Conservation (phyloP, 805 yeast genomes). For the Candida hungchunana region DNA sequence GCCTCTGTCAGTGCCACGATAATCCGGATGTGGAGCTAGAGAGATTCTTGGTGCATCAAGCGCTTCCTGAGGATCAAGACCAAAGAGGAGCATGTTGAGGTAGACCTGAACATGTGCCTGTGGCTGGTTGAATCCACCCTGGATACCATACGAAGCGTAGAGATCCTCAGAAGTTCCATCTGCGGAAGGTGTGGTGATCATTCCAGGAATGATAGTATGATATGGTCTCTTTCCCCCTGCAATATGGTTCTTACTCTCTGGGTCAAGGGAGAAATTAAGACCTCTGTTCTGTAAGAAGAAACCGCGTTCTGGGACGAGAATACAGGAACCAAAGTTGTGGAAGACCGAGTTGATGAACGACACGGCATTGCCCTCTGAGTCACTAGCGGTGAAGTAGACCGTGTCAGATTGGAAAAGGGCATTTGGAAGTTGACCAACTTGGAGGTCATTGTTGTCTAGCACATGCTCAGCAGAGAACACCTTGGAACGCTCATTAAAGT, state of each 20-base stretch:
- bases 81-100: constrained; percentile 58
- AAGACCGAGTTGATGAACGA: constrained; percentile 77
- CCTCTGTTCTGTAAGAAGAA: constrained; percentile 76
- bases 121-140: constrained; percentile 89
- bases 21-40: constrained; percentile 47
- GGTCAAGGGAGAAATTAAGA: constrained; percentile 61
- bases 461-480: constrained; percentile 39
- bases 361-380: constrained; percentile 70
- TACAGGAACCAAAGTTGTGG: constrained; percentile 65
- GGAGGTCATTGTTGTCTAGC: constrained; percentile 37
- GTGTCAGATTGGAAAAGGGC: constrained; percentile 62
- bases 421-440: constrained; percentile 51
- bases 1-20: constrained; percentile 43
- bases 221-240: constrained; percentile 73
- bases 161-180: constrained; percentile 38
- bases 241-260: constrained; percentile 52
- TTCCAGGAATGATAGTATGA: constrained; percentile 81
- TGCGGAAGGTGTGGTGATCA: constrained; percentile 49
- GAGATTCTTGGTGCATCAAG: constrained; percentile 74
- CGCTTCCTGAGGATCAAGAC: constrained; percentile 66
- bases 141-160: constrained; percentile 73
- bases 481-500: constrained; percentile 46
- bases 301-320: constrained; percentile 60
- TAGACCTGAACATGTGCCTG: constrained; percentile 80
- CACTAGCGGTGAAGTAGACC: constrained; percentile 62